A percentile compares a stretch with the other conserved stretches of the same genome.
phyloP scores from a whole-genome alignment of 495 filamentous ascomycete species.

The Amniculicola lignicola region DNA sequence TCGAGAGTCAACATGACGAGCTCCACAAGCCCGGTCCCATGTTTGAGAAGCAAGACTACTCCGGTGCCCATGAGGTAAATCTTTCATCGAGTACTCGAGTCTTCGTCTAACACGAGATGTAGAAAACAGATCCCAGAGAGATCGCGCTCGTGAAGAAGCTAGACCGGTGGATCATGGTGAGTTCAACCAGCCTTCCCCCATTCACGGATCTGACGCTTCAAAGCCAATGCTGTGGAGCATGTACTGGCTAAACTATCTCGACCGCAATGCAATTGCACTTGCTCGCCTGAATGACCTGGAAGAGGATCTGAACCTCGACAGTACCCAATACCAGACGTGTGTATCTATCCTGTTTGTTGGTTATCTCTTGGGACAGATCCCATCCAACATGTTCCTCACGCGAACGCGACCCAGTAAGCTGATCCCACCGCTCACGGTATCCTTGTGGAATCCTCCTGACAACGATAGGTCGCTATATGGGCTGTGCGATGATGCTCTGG shows the following conservation, averaged over 20 bases:
- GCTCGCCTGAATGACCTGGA: constrained; percentile 49
- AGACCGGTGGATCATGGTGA: constrained; percentile 48
- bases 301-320: constrained; percentile 47
- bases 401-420: constrained; percentile 37
- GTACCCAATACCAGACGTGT: constrained; percentile 45
- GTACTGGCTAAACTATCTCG: constrained; percentile 52
- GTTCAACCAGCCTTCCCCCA: neutral
- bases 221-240: constrained; percentile 49
- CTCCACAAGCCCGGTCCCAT: neutral
- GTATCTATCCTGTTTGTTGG: constrained; percentile 63
- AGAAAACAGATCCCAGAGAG: constrained; percentile 45
- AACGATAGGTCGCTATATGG: constrained; percentile 35
- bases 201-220: neutral
- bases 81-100: neutral
- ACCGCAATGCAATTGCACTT: constrained; percentile 48
- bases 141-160: constrained; percentile 50
- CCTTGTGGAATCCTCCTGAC: constrained; percentile 52
- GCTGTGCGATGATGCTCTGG: constrained; percentile 50
- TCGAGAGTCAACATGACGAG: neutral
- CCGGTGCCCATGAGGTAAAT: constrained; percentile 38
- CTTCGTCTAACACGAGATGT: neutral
- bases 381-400: constrained; percentile 39
- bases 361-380: constrained; percentile 44
- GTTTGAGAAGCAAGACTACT: constrained; percentile 38
- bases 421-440: constrained; percentile 50